Evolutionary conservation across 805 yeast genomes (phyloP).

Genomic region (Nakazawaea anatomiae): DNA sequence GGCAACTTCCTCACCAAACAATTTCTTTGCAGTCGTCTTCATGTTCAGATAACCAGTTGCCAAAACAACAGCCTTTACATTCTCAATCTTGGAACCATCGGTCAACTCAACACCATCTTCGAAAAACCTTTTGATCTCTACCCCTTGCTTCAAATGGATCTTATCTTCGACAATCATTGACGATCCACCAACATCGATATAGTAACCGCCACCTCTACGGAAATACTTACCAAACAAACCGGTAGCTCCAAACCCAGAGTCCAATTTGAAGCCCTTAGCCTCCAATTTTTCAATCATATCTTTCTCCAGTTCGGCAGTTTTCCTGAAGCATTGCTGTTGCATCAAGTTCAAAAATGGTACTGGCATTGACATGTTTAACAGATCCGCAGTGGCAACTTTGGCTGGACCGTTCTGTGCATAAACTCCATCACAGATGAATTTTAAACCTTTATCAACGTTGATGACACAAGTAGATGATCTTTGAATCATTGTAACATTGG

Average conservation of each 20-base stretch:
- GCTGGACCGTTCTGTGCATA: conserved; percentile 31
- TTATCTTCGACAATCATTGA: conserved; percentile 32
- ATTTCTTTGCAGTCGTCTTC: conserved; percentile 32
- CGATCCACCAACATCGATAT: conserved; percentile 40
- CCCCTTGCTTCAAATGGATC: conserved; percentile 30
- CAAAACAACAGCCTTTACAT: conserved; percentile 33
- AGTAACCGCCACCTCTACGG: conserved; percentile 41
- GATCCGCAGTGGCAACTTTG: conserved; percentile 31
- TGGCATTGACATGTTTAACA: conserved; percentile 29
- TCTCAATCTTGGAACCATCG: conserved; percentile 30
- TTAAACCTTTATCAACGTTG: conserved; percentile 27
- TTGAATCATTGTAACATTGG: conserved; percentile 36
- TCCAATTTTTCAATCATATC: conserved; percentile 25
- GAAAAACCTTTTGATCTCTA: conserved; percentile 26
- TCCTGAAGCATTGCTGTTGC: conserved; percentile 32
- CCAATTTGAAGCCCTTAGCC: conserved; percentile 32
- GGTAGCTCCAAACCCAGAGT: conserved; percentile 36
- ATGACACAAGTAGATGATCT: conserved; percentile 40
- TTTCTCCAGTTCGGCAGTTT: conserved; percentile 26
- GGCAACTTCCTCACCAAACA: conserved; percentile 32
- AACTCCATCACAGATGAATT: conserved; percentile 25
- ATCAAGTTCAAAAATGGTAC: conserved; percentile 25
- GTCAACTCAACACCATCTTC: conserved; percentile 31
- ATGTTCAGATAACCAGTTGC: conserved; percentile 40
- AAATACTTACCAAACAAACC: conserved; percentile 34